phyloP scores from a whole-genome alignment of 176 grass and related monocot genomes.

The Cymbopogon citratus region DNA sequence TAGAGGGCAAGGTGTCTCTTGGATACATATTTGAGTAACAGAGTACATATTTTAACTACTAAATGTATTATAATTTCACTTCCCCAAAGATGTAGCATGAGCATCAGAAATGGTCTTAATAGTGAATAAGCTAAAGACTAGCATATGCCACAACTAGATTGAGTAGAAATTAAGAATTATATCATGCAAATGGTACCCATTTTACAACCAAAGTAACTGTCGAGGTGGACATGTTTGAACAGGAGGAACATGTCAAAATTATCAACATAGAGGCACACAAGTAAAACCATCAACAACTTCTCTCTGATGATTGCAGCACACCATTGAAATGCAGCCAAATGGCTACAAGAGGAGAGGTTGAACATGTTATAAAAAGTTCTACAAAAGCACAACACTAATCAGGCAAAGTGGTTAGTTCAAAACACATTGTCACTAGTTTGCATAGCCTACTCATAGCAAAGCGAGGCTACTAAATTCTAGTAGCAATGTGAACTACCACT shows the following conservation, averaged over 20 bases:
- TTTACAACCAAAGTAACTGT: neutral
- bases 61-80: neutral
- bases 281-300: neutral
- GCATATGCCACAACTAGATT: neutral
- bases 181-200: neutral
- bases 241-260: neutral
- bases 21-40: too few relatives aligned
- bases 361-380: neutral
- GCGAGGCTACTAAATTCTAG: neutral
- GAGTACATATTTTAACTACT: too few relatives aligned
- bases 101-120: neutral
- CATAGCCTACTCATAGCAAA: neutral
- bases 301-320: neutral
- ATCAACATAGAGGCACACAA: neutral
- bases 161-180: neutral
- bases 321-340: neutral
- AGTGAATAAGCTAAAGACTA: neutral
- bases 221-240: neutral
- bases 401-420: too few relatives aligned
- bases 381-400: neutral
- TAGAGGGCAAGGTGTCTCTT: neutral
- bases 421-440: neutral
- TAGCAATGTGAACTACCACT: neutral
- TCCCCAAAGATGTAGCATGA: neutral
- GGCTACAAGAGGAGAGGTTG: neutral